Conservation (phyloP, 352 stramenopile genomes). For the Globisporangium echinulatum region DNA sequence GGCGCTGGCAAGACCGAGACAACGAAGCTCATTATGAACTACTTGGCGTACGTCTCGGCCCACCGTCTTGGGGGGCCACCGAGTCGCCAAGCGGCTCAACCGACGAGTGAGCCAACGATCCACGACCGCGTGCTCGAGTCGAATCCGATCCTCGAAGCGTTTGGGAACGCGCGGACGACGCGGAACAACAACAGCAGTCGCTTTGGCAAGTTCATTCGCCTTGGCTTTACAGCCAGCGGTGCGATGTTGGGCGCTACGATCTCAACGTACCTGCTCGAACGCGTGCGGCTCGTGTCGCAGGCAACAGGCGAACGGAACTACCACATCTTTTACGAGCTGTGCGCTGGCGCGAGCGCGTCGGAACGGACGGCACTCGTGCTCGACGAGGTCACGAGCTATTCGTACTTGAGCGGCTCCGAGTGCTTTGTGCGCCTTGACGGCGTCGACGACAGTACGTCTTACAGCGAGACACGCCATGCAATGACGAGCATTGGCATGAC, state of each 20-base stretch:
- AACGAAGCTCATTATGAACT: slow-evolving; percentile 97
- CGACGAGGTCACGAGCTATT: slow-evolving; percentile 47
- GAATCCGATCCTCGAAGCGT: slow-evolving; percentile 95
- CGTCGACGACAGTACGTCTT: slow-evolving; percentile 77
- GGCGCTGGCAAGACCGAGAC: slow-evolving; percentile 96
- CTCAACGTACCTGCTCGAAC: slow-evolving; percentile 94
- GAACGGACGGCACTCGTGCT: slow-evolving; percentile 49
- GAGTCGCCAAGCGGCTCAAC: slow-evolving; percentile 3
- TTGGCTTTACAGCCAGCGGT: slow-evolving; percentile 78
- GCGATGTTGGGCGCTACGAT: slow-evolving; percentile 78
- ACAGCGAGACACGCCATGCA: slow-evolving; percentile 54
- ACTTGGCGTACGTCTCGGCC: slow-evolving; percentile 87
- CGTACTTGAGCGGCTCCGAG: slow-evolving; percentile 82
- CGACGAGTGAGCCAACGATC: slow-evolving; percentile 36
- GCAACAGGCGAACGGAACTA: slow-evolving; percentile 95
- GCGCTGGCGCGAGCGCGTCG: slow-evolving; percentile 54
- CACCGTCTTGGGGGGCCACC: slow-evolving; percentile 9
- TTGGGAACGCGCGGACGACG: slow-evolving; percentile 94
- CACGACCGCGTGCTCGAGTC: slow-evolving; percentile 90
- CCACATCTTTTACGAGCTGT: slow-evolving; percentile 98
- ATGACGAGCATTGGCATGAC: slow-evolving; percentile 84
- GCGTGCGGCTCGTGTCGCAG: slow-evolving; percentile 91
- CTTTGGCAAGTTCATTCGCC: slow-evolving; percentile 97
- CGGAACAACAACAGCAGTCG: slow-evolving; percentile 95
- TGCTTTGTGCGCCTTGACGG: slow-evolving; percentile 69